Conservation (phyloP, 1,139 yeast genomes). For the Taphrina deformans region DNA sequence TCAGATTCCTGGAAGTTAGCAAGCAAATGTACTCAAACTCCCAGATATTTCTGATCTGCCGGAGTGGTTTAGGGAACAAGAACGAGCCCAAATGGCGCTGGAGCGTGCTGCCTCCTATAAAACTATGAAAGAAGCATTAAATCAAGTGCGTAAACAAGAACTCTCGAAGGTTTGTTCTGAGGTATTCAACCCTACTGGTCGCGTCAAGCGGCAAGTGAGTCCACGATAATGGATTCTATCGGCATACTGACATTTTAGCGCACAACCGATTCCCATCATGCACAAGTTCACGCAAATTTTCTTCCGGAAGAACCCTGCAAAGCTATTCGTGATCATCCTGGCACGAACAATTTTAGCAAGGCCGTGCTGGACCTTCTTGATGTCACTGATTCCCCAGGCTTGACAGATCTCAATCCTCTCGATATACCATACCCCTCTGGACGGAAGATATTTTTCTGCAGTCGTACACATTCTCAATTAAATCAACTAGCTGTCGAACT, state of each 20-base stretch:
- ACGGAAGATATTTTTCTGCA: slow-evolving; percentile 58
- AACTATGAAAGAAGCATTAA: slow-evolving; percentile 49
- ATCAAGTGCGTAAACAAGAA: slow-evolving; percentile 41
- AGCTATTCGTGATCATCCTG: neutral
- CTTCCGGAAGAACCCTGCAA: neutral
- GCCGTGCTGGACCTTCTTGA: neutral
- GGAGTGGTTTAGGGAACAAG: slow-evolving; percentile 46
- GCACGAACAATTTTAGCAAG: neutral
- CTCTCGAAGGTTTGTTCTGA: neutral
- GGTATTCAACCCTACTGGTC: neutral
- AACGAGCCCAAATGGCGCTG: slow-evolving; percentile 43
- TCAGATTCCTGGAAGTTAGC: neutral
- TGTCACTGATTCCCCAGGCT: neutral
- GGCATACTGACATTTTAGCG: neutral
- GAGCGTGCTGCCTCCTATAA: slow-evolving; percentile 41
- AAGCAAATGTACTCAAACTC: neutral
- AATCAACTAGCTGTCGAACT: slow-evolving; percentile 78
- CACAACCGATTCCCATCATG: neutral
- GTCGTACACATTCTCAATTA: slow-evolving; percentile 90
- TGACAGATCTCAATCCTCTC: neutral
- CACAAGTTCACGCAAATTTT: neutral
- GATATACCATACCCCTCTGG: neutral
- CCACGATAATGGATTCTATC: too few species aligned
- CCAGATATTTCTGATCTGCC: slow-evolving; percentile 39
- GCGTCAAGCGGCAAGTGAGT: neutral